Conservation (phyloP, 2,329 filamentous ascomycete genomes). For the Metarhizium brunneum region DNA sequence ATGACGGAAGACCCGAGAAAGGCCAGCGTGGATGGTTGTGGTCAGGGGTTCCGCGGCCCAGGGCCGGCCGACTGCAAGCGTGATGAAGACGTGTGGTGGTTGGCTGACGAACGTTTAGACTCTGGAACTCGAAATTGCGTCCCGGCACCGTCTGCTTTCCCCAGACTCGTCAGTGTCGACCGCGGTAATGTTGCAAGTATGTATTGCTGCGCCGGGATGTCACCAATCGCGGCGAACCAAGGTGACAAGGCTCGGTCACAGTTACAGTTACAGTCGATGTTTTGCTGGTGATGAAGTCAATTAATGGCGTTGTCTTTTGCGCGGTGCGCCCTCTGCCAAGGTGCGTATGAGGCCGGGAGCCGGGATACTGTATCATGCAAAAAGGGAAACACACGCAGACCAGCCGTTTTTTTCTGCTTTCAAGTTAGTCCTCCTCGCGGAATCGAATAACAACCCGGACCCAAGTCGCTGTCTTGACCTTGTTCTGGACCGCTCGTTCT, state of each 20-base stretch:
- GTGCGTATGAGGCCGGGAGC: too few relatives aligned
- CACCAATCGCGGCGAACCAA: slow-evolving; percentile 1
- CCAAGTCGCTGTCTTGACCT: too few relatives aligned
- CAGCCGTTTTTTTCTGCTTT: too few relatives aligned
- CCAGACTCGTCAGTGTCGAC: not conserved
- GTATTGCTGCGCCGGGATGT: not conserved
- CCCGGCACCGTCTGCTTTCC: not conserved
- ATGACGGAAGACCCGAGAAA: slow-evolving; percentile 3
- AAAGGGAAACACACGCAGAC: not conserved
- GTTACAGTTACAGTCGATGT: not conserved
- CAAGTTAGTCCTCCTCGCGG: too few relatives aligned
- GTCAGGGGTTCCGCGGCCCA: slow-evolving; percentile 3
- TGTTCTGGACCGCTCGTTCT: not conserved
- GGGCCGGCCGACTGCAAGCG: slow-evolving; percentile 2
- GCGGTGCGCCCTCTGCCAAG: too few relatives aligned
- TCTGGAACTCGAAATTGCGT: slow-evolving; percentile 4
- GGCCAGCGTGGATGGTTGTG: slow-evolving; percentile 5
- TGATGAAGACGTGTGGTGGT: slow-evolving; percentile 1
- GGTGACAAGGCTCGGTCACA: not conserved
- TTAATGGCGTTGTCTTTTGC: too few relatives aligned
- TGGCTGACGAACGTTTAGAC: slow-evolving; percentile 1
- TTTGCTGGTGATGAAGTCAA: not conserved
- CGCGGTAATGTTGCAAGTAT: not conserved
- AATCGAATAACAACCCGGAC: too few relatives aligned
- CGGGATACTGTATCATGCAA: not conserved